Conservation (phyloP, 1,139 yeast genomes). For the Sugiyamaella xylanicola region DNA sequence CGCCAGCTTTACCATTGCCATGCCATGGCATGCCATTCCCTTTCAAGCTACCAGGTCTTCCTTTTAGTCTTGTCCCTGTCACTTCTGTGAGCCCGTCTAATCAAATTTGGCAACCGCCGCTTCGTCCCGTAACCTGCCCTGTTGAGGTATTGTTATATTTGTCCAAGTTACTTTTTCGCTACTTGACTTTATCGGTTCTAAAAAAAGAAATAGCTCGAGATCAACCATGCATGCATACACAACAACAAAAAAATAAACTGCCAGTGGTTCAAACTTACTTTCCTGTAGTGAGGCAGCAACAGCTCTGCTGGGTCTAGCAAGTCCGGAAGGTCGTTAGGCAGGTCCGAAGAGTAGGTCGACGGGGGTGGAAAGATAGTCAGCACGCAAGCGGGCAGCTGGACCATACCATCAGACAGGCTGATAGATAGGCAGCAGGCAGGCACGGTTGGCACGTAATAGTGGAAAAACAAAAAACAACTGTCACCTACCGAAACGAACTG, state of each 20-base stretch:
- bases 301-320: not conserved
- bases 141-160: constrained; percentile 5
- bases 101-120: constrained; percentile 4
- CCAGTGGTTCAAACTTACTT: not conserved
- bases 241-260: not conserved
- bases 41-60: not conserved
- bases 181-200: constrained; percentile 4
- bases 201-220: constrained; percentile 1
- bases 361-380: too few relatives aligned
- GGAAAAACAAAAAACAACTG: not conserved
- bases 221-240: constrained; percentile 6
- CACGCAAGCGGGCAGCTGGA: not conserved
- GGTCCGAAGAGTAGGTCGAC: too few relatives aligned
- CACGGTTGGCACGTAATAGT: not conserved
- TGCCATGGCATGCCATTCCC: too few relatives aligned
- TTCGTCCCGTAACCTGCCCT: constrained; percentile 3
- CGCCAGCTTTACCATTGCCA: too few relatives aligned
- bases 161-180: constrained; percentile 2
- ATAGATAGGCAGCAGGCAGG: not conserved
- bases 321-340: constrained; percentile 3
- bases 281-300: not conserved
- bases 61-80: constrained; percentile 6
- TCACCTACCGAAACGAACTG: not conserved
- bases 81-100: constrained; percentile 3
- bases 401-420: constrained; percentile 1